Evolutionary conservation across 2,329 filamentous ascomycete genomes (phyloP).

Genomic region (Cladorrhinum sp.): DNA sequence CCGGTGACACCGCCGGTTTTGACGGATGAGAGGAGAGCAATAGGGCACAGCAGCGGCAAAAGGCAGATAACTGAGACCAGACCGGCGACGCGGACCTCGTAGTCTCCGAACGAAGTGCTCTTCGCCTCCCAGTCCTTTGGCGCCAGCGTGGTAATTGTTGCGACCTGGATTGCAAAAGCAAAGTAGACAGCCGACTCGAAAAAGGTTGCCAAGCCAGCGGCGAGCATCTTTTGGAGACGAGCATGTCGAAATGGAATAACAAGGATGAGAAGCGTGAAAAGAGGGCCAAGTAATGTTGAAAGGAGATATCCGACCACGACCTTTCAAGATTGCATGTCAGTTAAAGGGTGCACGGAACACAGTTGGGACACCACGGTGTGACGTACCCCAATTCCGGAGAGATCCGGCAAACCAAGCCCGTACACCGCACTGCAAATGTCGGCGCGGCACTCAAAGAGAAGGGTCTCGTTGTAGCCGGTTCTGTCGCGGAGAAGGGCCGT

Average conservation of each 20-base stretch:
- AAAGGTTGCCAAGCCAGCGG: neutral
- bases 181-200: slow-evolving; percentile 15
- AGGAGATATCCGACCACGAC: neutral
- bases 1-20: too few species aligned
- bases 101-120: neutral
- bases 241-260: neutral
- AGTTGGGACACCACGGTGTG: neutral
- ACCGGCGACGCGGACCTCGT: neutral
- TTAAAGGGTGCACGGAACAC: neutral
- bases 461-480: neutral
- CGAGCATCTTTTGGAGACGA: neutral
- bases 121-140: slow-evolving; percentile 1
- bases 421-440: neutral
- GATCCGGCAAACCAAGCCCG: neutral
- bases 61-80: neutral
- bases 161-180: slow-evolving; percentile 11
- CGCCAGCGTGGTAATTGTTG: slow-evolving; percentile 4
- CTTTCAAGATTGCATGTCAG: neutral
- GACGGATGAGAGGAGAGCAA: neutral
- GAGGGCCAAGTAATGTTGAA: neutral
- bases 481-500: neutral
- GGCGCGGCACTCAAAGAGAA: neutral
- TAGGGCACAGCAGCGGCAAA: neutral
- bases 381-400: neutral
- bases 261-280: neutral